Evolutionary conservation across 768 basidiomycete species (phyloP).

Genomic region (Leucocoprinus sp.): DNA sequence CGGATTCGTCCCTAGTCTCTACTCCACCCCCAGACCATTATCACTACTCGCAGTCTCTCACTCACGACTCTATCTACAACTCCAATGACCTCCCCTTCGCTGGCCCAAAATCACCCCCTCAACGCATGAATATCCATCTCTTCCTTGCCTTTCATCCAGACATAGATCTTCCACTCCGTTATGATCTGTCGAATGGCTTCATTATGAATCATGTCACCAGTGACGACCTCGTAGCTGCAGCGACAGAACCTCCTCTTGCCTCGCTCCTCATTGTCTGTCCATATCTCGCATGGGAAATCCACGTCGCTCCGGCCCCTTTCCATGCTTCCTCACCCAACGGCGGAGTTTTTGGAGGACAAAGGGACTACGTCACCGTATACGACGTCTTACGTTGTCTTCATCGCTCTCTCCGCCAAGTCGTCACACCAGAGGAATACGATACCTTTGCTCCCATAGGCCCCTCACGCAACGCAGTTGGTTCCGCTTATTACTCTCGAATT

Average conservation of each 20-base stretch:
- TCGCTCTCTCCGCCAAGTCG: conserved; percentile 36
- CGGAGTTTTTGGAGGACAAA: background rate
- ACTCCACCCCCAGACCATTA: conserved; percentile 26
- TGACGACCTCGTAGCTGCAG: conserved; percentile 18
- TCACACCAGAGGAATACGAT: conserved; percentile 37
- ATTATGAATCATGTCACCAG: conserved; percentile 24
- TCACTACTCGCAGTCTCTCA: background rate
- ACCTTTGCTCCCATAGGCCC: conserved; percentile 23
- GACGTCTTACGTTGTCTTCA: conserved; percentile 45
- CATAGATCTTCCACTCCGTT: conserved; percentile 24
- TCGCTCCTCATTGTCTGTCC: conserved; percentile 27
- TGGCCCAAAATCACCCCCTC: no score
- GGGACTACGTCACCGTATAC: conserved; percentile 32
- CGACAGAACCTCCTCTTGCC: conserved; percentile 19
- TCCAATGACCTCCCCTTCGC: background rate
- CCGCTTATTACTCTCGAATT: conserved; percentile 39
- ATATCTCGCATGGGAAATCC: conserved; percentile 22
- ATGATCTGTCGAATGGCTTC: conserved; percentile 27
- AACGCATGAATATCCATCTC: conserved; percentile 22
- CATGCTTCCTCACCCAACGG: no score
- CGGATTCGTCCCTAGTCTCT: conserved; percentile 25
- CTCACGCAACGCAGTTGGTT: conserved; percentile 27
- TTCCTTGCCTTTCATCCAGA: conserved; percentile 31
- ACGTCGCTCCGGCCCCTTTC: conserved; percentile 19
- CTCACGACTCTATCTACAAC: background rate